Percentiles rank a stretch among this genome's conserved stretches.
These are phyloP conservation scores for Arthrobotrys iridis DNA, from an alignment of 2,329 filamentous ascomycete species.

Conservation along the genomic window DNA sequence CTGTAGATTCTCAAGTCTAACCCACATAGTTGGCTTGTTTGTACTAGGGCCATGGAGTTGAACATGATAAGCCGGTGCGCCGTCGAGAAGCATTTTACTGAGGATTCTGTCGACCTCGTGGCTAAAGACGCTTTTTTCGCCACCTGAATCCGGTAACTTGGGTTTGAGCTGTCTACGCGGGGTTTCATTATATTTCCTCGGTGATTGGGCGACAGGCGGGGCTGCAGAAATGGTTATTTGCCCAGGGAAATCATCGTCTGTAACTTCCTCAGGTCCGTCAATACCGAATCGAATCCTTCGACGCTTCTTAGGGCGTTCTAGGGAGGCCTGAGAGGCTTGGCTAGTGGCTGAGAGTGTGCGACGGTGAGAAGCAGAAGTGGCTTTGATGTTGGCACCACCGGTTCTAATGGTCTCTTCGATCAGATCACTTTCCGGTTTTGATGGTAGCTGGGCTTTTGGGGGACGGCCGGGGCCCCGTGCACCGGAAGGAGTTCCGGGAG, in stretches of 20 bases:
- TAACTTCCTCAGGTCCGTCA: conserved; percentile 28
- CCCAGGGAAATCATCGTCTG: background rate
- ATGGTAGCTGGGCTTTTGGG: conserved; percentile 1
- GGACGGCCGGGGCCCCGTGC: conserved; percentile 48
- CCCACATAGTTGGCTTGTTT: conserved; percentile 24
- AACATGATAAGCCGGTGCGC: conserved; percentile 37
- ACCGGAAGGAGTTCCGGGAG: conserved; percentile 22
- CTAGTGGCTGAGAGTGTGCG: conserved; percentile 12
- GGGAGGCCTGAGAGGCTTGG: background rate
- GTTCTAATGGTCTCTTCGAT: conserved; percentile 37
- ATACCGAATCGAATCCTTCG: conserved; percentile 28
- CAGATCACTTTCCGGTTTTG: conserved; percentile 30
- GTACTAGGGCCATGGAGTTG: background rate
- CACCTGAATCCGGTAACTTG: background rate
- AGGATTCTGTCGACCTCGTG: conserved; percentile 29
- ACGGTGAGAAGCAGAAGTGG: background rate
- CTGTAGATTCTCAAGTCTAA: conserved; percentile 33
- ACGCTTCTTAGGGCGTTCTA: conserved; percentile 45
- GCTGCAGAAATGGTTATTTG: background rate
- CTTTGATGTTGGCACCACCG: conserved; percentile 11
- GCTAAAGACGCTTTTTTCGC: background rate
- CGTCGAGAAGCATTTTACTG: conserved; percentile 42
- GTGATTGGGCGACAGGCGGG: background rate
- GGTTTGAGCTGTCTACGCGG: background rate
- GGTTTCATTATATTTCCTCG: background rate